phyloP scores from a whole-genome alignment of 257 asterid genomes.

The Pogostemon cablin region DNA sequence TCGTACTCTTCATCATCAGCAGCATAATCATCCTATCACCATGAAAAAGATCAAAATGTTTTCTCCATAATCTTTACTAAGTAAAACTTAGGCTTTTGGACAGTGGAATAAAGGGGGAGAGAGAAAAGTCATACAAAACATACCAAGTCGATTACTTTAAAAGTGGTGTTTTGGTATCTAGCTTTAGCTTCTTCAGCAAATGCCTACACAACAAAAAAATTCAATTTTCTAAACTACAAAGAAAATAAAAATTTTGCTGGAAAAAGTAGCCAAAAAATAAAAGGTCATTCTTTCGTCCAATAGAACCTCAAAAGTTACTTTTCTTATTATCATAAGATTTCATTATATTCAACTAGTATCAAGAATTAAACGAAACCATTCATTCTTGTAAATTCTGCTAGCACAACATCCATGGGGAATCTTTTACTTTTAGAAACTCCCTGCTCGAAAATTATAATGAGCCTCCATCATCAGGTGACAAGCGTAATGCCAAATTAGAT shows the following conservation, averaged over 20 bases:
- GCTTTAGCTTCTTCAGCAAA: slow-evolving; percentile 97
- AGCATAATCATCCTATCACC: slow-evolving; percentile 88
- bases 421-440: neutral
- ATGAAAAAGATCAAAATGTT: slow-evolving; percentile 16
- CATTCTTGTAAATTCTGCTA: slow-evolving; percentile 10
- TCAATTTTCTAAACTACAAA: slow-evolving; percentile 15
- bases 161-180: slow-evolving; percentile 72
- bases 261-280: slow-evolving; percentile 1
- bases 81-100: neutral
- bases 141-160: slow-evolving; percentile 87
- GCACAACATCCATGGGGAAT: slow-evolving; percentile 26
- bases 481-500: slow-evolving; percentile 7
- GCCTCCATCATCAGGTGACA: slow-evolving; percentile 11
- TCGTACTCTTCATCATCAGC: slow-evolving; percentile 89
- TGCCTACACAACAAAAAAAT: slow-evolving; percentile 56
- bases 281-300: slow-evolving; percentile 19
- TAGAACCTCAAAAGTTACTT: slow-evolving; percentile 24
- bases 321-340: slow-evolving; percentile 16
- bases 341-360: slow-evolving; percentile 21
- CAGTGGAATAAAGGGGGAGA: neutral
- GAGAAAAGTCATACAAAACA: slow-evolving; percentile 24
- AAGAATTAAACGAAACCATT: slow-evolving; percentile 1
- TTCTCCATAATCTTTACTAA: neutral
- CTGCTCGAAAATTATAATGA: neutral
- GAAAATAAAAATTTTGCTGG: slow-evolving; percentile 18